Evolutionary conservation across 176 grass and related monocot species (phyloP), one percentile per base, ranked within the genome.

Genomic region (Eleusine coracana): DNA sequence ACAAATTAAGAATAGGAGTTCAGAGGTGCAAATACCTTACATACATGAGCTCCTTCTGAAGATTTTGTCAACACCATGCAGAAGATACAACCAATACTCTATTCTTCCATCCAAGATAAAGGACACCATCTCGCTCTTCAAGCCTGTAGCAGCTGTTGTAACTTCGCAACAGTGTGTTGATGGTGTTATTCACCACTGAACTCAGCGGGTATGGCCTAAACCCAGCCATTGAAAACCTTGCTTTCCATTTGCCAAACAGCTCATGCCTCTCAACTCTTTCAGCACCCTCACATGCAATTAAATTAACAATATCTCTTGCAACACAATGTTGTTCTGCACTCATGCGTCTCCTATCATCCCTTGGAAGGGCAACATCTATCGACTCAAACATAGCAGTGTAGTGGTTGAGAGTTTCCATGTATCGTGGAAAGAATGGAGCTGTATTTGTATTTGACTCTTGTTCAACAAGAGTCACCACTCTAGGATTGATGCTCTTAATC

Each of bases 361-460:
- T 92, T 31, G 78, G 83, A 59, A 91, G 87, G 73, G 87, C 88
- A 70, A 73, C 78, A 85, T 94, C 92, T 78, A 94, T 79, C 0
- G 92, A 94, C 52, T 94, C 86, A 82, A 94, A 94, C 77, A 87
- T 92, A 56, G 89, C 89, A 0, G 87, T 89, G 59, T 92, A 92
- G 61, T 94, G 85, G 82, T 94, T 75, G 3, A 92, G 73, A 76
- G 81, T 91, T 75, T 94, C 92, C 78, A 86, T 73, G 70, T 91
- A 94, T 73, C 92, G 86, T 76, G 68, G 92, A 36, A 89, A 91
- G 55, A 94, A 94, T 29, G 92, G 86, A 18, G 89, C 71, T 46
- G 92, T 94, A 63, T 94, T 94, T 56, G 92, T 94, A 88, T 94
- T 94, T 65, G 80, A 89, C 63, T 94, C 92, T 77, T 91, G 89